Conservation (phyloP, 2,329 filamentous ascomycete genomes). For the Colletotrichum coccodes region DNA sequence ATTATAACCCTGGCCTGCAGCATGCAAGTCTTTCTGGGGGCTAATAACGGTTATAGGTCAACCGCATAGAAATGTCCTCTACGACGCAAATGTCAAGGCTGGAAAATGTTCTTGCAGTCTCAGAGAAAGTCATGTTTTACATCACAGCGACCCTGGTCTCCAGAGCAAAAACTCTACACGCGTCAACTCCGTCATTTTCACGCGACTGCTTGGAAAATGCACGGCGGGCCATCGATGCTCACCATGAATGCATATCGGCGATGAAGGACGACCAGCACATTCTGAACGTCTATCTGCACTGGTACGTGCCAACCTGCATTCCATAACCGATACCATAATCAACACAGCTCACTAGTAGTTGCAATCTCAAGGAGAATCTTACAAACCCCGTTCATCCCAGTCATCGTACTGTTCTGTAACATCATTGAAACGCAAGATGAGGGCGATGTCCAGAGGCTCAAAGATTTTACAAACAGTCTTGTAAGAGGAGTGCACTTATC, state of each 20-base stretch:
- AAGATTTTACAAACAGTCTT: background rate
- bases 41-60: too few species aligned
- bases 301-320: background rate
- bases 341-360: too few species aligned
- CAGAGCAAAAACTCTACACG: background rate
- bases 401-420: slow-evolving; percentile 10
- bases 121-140: slow-evolving; percentile 4
- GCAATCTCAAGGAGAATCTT: background rate
- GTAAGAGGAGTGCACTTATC: background rate
- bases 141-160: slow-evolving; percentile 11
- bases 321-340: too few species aligned
- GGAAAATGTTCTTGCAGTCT: background rate
- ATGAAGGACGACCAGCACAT: background rate
- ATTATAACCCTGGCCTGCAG: background rate
- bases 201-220: slow-evolving; percentile 3
- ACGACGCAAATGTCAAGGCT: background rate
- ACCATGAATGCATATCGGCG: slow-evolving; percentile 5
- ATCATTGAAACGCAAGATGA: background rate
- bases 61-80: too few species aligned
- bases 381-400: background rate
- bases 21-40: too few species aligned
- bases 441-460: background rate
- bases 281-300: slow-evolving; percentile 12
- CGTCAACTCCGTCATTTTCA: background rate
- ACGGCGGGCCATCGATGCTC: background rate